Conservation (phyloP, 2,329 filamentous ascomycete species). For the Calonectria pteridis region DNA sequence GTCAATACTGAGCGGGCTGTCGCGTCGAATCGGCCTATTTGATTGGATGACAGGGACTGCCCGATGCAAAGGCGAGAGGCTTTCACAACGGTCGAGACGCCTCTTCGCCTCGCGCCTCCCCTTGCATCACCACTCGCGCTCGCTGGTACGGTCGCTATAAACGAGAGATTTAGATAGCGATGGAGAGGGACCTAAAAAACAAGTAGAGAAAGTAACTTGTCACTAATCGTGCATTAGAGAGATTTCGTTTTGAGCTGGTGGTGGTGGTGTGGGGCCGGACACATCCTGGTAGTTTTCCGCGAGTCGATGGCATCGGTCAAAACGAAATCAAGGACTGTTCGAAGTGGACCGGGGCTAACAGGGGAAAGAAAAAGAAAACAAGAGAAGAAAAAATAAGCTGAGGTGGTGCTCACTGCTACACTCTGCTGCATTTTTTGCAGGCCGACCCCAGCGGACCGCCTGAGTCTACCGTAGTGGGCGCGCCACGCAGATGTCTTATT, state of each 20-base stretch:
- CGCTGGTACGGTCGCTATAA: neutral
- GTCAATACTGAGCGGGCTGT: neutral
- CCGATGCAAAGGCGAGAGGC: neutral
- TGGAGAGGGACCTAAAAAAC: neutral
- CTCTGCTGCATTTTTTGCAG: neutral
- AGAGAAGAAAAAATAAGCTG: neutral
- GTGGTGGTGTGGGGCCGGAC: neutral
- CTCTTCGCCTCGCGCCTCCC: neutral
- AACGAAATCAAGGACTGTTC: neutral
- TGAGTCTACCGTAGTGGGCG: neutral
- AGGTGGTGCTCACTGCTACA: neutral
- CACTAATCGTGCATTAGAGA: neutral
- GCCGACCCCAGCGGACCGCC: neutral
- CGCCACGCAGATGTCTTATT: neutral
- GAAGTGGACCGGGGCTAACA: neutral
- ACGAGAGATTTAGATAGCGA: neutral
- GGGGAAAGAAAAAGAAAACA: neutral
- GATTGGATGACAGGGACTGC: neutral
- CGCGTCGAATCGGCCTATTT: neutral
- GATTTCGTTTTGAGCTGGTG: neutral
- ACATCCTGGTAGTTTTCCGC: neutral
- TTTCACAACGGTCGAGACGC: neutral
- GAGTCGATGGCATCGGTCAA: neutral
- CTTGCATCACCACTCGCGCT: neutral
- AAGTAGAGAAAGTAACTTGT: neutral